phyloP scores from a whole-genome alignment of 2,329 filamentous ascomycete genomes.

The Lasiodiplodia sp. region DNA sequence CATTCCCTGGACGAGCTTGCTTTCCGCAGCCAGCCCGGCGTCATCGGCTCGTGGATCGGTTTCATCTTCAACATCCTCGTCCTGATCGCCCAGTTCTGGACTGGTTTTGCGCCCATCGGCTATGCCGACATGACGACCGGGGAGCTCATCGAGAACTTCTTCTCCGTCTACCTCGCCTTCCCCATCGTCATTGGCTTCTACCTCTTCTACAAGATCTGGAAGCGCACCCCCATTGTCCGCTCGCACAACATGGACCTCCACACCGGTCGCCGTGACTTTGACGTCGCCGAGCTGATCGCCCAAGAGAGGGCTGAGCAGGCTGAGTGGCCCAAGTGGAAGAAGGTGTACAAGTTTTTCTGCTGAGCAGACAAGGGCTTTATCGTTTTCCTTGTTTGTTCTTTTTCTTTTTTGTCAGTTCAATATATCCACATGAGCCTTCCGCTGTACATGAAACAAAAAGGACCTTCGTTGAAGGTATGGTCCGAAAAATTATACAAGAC shows the following conservation, averaged over 20 bases:
- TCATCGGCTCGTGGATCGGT: conserved; percentile 51
- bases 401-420: background rate
- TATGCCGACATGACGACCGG: conserved; percentile 44
- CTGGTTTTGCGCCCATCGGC: conserved; percentile 39
- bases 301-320: conserved; percentile 80
- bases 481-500: background rate
- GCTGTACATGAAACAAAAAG: conserved; percentile 14
- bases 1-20: conserved; percentile 54
- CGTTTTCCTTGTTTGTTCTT: conserved; percentile 5
- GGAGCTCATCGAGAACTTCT: conserved; percentile 65
- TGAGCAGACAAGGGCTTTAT: conserved; percentile 32
- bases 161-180: conserved; percentile 79
- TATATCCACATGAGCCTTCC: conserved; percentile 10
- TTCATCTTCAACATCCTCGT: conserved; percentile 49
- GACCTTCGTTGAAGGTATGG: background rate
- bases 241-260: conserved; percentile 82
- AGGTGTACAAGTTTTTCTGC: conserved; percentile 57
- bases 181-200: conserved; percentile 75
- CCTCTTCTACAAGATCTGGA: conserved; percentile 75
- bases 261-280: conserved; percentile 85
- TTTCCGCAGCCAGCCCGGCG: conserved; percentile 51
- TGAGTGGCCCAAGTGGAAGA: conserved; percentile 58
- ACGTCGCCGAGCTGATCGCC: conserved; percentile 77
- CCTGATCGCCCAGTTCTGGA: conserved; percentile 46
- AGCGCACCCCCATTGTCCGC: conserved; percentile 71